Evolutionary conservation across 371 early-diverging fungal species (phyloP).

Genomic region (Vairimorpha ceranae): DNA sequence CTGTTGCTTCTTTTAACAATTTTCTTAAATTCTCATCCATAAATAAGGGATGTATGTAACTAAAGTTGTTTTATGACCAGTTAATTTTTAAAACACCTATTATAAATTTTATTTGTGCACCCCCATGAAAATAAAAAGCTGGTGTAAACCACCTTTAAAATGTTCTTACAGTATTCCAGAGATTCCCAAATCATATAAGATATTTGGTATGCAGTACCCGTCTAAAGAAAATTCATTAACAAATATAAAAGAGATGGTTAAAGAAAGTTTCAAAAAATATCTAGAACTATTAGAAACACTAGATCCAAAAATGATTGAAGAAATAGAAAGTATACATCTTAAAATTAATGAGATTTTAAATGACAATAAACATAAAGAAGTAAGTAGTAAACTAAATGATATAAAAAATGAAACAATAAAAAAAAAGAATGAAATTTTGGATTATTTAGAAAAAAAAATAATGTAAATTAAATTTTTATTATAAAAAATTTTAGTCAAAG

Average conservation of each 20-base stretch:
- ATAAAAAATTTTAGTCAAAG: too few relatives aligned
- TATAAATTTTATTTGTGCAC: too few relatives aligned
- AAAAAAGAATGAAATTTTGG: neutral
- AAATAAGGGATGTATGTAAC: too few relatives aligned
- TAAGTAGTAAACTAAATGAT: neutral
- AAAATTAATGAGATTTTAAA: conserved; percentile 42
- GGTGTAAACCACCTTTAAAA: conserved; percentile 44
- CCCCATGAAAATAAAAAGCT: conserved; percentile 16
- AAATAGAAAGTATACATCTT: conserved; percentile 24
- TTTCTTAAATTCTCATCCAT: neutral
- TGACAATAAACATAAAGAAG: conserved; percentile 10
- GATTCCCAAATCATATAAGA: neutral
- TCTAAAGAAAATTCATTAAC: neutral
- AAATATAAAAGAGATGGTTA: neutral
- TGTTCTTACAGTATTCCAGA: neutral
- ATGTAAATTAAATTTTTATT: too few relatives aligned
- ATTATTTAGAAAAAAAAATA: conserved; percentile 4
- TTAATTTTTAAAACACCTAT: too few relatives aligned
- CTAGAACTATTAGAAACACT: neutral
- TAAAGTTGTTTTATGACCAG: too few relatives aligned
- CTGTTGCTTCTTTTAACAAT: neutral
- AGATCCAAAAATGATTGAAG: conserved; percentile 6
- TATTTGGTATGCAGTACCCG: conserved; percentile 20
- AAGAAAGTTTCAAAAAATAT: conserved; percentile 18
- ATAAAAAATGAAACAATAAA: neutral